phyloP scores from a whole-genome alignment of 148 eudicot species.

The Persicaria tinctoria region DNA sequence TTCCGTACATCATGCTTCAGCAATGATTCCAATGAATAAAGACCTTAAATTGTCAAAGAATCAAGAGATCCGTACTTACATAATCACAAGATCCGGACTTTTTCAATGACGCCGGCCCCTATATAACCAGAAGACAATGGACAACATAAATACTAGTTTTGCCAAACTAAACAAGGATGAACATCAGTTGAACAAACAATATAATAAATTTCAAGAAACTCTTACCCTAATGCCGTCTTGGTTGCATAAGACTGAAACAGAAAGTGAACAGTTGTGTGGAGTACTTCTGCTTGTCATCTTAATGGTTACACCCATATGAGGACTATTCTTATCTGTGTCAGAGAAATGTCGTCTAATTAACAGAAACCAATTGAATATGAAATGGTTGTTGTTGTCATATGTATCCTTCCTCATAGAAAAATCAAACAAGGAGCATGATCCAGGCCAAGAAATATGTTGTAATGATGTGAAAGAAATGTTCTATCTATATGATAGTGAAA shows the following conservation, averaged over 20 bases:
- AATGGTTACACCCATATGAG: slow-evolving; percentile 59
- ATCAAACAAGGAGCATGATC: neutral
- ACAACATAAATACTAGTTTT: neutral
- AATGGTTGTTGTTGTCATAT: neutral
- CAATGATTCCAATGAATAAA: neutral
- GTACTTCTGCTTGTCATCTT: slow-evolving; percentile 38
- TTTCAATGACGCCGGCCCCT: slow-evolving; percentile 63
- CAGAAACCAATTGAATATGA: neutral
- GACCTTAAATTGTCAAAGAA: slow-evolving; percentile 6
- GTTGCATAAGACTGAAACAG: slow-evolving; percentile 75
- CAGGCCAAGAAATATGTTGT: neutral
- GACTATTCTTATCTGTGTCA: slow-evolving; percentile 53
- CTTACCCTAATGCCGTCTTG: slow-evolving; percentile 47
- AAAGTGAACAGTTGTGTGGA: slow-evolving; percentile 61
- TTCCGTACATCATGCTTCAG: neutral
- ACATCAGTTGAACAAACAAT: slow-evolving; percentile 8
- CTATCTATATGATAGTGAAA: neutral
- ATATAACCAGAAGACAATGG: slow-evolving; percentile 20
- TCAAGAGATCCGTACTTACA: slow-evolving; percentile 34
- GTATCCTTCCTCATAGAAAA: neutral
- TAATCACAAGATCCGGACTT: slow-evolving; percentile 57
- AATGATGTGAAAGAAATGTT: neutral
- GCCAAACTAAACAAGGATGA: neutral
- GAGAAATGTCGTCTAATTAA: neutral
- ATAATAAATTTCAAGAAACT: slow-evolving; percentile 12